Evolutionary conservation across 495 filamentous ascomycete genomes (phyloP), one percentile per base, ranked within the genome.

Genomic region (Penicillium atrosanguineum): DNA sequence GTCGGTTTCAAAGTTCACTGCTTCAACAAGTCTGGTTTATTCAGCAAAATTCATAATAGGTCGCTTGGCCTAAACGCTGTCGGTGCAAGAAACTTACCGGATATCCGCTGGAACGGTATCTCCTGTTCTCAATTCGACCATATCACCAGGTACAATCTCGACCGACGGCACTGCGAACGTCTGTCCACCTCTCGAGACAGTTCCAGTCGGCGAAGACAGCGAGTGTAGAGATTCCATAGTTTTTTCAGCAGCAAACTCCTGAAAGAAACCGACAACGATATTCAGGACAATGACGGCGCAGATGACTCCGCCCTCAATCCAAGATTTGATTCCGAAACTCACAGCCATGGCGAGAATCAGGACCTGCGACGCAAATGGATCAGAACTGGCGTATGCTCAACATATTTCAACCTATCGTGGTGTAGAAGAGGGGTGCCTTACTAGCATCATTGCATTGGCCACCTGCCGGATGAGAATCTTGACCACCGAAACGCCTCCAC

Each of bases 111-210:
- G 31, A 15, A 91, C 79, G 4, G 85, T 89, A 70, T 91, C 89
- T 16, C 89, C 89, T 61, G 87, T 87, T 72, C 87, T 89, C 39
- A 93, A 69, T 39, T 85, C 75, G 44, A 89, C 71, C 56, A 91
- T 78, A 67, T 85, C 81, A 14, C 83, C 83, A 12, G 76, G 79
- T 2, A 85, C 81, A 29, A 82, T 67, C 44, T 81, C 77, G 14
- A 55, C 55, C 9, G 79, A 79, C 7, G 76, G 70, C 21, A 86
- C 68, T 11, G 69, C 79, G 52, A 74, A 55, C 50, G 69, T 70
- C 50, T 76, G 63, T 4, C 77, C 76, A 46, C 76, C 67, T 14
- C 83, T 69, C 8, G 84, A 70, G 6, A 76, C 76, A 28, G 56
- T 73, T 0, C 81, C 81, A 0, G 81, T 83, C 4, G 82, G 83